Evolutionary conservation across 1,139 yeast species (phyloP).

Genomic region (Suhomyces choctaworum): DNA sequence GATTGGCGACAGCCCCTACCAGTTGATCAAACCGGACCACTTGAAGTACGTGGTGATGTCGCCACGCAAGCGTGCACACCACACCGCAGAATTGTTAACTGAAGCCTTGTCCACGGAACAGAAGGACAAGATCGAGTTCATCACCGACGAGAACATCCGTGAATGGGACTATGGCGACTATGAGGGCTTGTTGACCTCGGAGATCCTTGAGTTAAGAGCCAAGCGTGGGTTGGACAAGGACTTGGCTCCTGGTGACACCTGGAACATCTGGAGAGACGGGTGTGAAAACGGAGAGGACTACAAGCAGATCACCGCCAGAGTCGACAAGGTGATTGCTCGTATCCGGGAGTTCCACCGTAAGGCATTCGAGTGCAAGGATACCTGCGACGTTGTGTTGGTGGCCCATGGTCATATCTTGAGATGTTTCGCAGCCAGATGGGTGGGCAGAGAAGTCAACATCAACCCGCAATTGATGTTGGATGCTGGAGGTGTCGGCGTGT

Average conservation of each 20-base stretch:
- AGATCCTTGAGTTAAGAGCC: slow-evolving; percentile 62
- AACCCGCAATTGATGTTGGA: slow-evolving; percentile 85
- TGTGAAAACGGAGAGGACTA: slow-evolving; percentile 87
- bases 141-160: slow-evolving; percentile 67
- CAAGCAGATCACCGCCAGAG: slow-evolving; percentile 61
- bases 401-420: slow-evolving; percentile 95
- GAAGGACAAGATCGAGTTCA: slow-evolving; percentile 42
- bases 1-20: slow-evolving; percentile 53
- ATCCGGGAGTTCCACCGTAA: slow-evolving; percentile 62
- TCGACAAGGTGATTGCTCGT: slow-evolving; percentile 66
- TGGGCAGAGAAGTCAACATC: slow-evolving; percentile 51
- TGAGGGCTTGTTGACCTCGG: slow-evolving; percentile 74
- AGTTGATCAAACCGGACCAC: slow-evolving; percentile 62
- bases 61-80: slow-evolving; percentile 77
- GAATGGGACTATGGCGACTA: slow-evolving; percentile 98
- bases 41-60: slow-evolving; percentile 70
- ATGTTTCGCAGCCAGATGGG: slow-evolving; percentile 89
- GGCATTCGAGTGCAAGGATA: slow-evolving; percentile 53
- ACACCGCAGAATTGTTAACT: slow-evolving; percentile 63
- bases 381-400: slow-evolving; percentile 76
- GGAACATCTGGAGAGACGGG: slow-evolving; percentile 92
- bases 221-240: slow-evolving; percentile 56
- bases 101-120: slow-evolving; percentile 50
- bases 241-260: slow-evolving; percentile 34
- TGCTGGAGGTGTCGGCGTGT: slow-evolving; percentile 94